Conservation (phyloP, 2,329 filamentous ascomycete genomes). For the Aspergillus viridinutans region DNA sequence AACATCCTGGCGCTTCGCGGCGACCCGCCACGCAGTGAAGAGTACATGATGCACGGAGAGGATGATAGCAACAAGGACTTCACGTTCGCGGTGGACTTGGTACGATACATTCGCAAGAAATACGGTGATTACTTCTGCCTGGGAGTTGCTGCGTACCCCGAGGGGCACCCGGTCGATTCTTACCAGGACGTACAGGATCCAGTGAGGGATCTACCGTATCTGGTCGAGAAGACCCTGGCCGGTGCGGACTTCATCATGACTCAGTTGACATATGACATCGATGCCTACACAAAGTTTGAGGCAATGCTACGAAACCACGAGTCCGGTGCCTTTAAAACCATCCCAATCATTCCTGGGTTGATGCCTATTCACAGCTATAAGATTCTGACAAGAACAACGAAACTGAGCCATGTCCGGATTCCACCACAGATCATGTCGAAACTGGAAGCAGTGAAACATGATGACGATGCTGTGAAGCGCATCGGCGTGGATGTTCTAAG, state of each 20-base stretch:
- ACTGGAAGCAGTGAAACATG: slow-evolving; percentile 45
- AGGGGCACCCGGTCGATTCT: slow-evolving; percentile 88
- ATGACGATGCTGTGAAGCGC: slow-evolving; percentile 47
- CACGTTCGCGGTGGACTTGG: slow-evolving; percentile 81
- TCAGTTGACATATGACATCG: slow-evolving; percentile 89
- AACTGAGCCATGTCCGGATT: slow-evolving; percentile 83
- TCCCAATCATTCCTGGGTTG: slow-evolving; percentile 87
- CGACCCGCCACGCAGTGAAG: slow-evolving; percentile 82
- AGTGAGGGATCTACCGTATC: slow-evolving; percentile 69
- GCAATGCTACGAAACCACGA: slow-evolving; percentile 70
- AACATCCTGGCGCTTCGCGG: slow-evolving; percentile 92
- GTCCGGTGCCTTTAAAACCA: slow-evolving; percentile 77
- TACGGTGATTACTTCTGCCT: slow-evolving; percentile 96
- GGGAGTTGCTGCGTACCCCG: slow-evolving; percentile 90
- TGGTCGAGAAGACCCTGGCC: slow-evolving; percentile 85
- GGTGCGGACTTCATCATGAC: slow-evolving; percentile 99
- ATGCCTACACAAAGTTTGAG: slow-evolving; percentile 79
- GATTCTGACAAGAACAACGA: slow-evolving; percentile 89
- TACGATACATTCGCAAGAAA: slow-evolving; percentile 77
- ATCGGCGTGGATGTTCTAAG: slow-evolving; percentile 62
- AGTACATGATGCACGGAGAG: slow-evolving; percentile 68
- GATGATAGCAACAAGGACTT: slow-evolving; percentile 70
- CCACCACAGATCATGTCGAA: slow-evolving; percentile 67
- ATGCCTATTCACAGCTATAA: slow-evolving; percentile 99
- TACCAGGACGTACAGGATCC: slow-evolving; percentile 73